Evolutionary conservation across 2,329 filamentous ascomycete species (phyloP).

Genomic region (Monosporascus sp.): DNA sequence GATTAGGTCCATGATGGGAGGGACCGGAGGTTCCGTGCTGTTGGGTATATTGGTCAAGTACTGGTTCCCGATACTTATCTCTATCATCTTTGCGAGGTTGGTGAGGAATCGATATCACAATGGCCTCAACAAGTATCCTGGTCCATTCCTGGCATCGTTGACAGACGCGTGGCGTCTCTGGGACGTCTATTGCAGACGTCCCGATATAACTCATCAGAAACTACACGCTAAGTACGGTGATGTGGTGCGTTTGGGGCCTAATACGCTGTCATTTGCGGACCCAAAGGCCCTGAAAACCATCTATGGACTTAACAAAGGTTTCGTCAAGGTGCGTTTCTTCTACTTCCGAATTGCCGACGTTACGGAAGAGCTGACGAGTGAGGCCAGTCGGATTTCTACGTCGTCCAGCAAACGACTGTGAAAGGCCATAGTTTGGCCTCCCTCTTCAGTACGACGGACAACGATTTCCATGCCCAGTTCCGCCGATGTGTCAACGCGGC

Average conservation of each 20-base stretch:
- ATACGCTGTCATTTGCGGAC: constrained; percentile 66
- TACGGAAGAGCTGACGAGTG: neutral
- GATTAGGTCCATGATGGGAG: constrained; percentile 6
- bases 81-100: constrained; percentile 34
- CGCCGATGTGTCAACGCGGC: constrained; percentile 69
- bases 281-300: constrained; percentile 69
- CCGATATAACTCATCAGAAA: constrained; percentile 61
- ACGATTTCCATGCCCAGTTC: constrained; percentile 69
- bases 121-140: constrained; percentile 67
- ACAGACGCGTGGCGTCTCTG: constrained; percentile 72
- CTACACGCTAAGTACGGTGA: constrained; percentile 69
- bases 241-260: constrained; percentile 70
- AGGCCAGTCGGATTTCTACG: constrained; percentile 71
- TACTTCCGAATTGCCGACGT: neutral
- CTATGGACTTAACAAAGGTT: constrained; percentile 78
- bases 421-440: constrained; percentile 64
- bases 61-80: constrained; percentile 35
- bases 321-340: constrained; percentile 56
- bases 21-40: constrained; percentile 22
- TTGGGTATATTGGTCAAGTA: constrained; percentile 31
- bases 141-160: constrained; percentile 60
- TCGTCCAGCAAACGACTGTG: constrained; percentile 68
- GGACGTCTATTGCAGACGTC: constrained; percentile 58
- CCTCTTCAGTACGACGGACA: constrained; percentile 71
- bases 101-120: constrained; percentile 44